These are phyloP conservation scores for Colletotrichum trifolii DNA, from an alignment of 2,329 filamentous ascomycete species.

Conservation along the genomic window DNA sequence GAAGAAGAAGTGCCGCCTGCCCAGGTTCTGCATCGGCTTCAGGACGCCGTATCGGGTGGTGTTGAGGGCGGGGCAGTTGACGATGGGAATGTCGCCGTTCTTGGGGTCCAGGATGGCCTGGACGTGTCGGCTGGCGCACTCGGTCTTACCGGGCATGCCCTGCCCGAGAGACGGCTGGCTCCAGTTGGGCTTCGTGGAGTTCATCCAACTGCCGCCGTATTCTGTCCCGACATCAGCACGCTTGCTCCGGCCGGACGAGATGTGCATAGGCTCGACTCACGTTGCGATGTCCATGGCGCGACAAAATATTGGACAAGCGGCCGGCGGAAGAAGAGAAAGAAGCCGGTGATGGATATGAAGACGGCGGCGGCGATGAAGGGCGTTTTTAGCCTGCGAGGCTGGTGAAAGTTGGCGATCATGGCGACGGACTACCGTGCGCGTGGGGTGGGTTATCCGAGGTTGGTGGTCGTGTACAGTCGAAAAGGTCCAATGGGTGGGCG, in stretches of 20 bases:
- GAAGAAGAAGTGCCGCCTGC: constrained; percentile 57
- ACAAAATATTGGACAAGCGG: constrained; percentile 32
- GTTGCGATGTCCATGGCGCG: constrained; percentile 28
- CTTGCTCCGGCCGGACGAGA: no score
- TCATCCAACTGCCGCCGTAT: constrained; percentile 36
- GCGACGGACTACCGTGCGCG: not conserved
- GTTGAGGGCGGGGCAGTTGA: constrained; percentile 43
- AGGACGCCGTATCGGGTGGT: constrained; percentile 28
- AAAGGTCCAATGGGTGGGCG: no score
- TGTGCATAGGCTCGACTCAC: constrained; percentile 3
- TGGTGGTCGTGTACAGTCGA: no score
- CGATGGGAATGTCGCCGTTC: constrained; percentile 40
- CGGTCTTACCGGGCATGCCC: constrained; percentile 22
- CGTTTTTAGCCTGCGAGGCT: constrained; percentile 25
- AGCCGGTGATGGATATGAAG: constrained; percentile 69
- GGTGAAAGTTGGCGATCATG: constrained; percentile 32
- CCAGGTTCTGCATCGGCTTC: constrained; percentile 14
- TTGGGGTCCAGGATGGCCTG: constrained; percentile 50
- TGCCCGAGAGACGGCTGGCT: constrained; percentile 21
- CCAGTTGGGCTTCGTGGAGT: constrained; percentile 23
- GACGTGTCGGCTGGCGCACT: constrained; percentile 45
- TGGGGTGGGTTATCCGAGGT: no score
- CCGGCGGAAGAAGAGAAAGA: constrained; percentile 76
- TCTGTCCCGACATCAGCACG: constrained; percentile 18
- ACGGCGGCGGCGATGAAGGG: constrained; percentile 51